Evolutionary conservation across 371 early-diverging fungal species (phyloP).

Genomic region (Batrachochytrium dendrobatidis): DNA sequence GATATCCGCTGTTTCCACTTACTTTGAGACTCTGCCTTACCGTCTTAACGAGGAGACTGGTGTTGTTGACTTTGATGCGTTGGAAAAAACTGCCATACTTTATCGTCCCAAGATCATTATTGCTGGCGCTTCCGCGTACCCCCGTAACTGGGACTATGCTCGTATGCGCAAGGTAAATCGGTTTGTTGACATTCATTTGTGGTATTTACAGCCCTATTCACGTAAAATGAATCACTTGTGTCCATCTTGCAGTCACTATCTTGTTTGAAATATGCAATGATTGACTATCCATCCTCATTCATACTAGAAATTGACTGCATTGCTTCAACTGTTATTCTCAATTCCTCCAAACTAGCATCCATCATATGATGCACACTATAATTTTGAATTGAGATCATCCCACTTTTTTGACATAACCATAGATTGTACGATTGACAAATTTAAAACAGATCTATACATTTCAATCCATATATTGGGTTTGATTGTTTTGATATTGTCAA

Average conservation of each 20-base stretch:
- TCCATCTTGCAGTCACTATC: too few species aligned
- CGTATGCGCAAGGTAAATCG: constrained; percentile 66
- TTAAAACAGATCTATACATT: too few species aligned
- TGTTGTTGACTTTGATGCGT: constrained; percentile 88
- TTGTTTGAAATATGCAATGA: too few species aligned
- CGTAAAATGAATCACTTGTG: too few species aligned
- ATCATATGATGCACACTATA: too few species aligned
- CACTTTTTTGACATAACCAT: background rate
- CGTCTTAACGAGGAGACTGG: constrained; percentile 86
- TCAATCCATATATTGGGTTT: too few species aligned
- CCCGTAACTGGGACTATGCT: constrained; percentile 93
- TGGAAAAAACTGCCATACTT: constrained; percentile 75
- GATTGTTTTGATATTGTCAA: too few species aligned
- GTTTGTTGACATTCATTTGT: background rate
- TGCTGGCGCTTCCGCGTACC: constrained; percentile 97
- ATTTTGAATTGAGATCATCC: background rate
- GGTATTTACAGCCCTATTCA: too few species aligned
- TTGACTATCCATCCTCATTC: too few species aligned
- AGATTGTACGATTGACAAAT: background rate
- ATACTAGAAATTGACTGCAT: too few species aligned
- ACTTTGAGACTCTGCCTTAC: constrained; percentile 98
- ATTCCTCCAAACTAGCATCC: too few species aligned
- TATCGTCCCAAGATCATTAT: constrained; percentile 97
- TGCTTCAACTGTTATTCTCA: too few species aligned
- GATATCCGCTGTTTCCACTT: constrained; percentile 94